Evolutionary conservation across 2,329 filamentous ascomycete genomes (phyloP).

Genomic region (Fusarium solani-melongenae): DNA sequence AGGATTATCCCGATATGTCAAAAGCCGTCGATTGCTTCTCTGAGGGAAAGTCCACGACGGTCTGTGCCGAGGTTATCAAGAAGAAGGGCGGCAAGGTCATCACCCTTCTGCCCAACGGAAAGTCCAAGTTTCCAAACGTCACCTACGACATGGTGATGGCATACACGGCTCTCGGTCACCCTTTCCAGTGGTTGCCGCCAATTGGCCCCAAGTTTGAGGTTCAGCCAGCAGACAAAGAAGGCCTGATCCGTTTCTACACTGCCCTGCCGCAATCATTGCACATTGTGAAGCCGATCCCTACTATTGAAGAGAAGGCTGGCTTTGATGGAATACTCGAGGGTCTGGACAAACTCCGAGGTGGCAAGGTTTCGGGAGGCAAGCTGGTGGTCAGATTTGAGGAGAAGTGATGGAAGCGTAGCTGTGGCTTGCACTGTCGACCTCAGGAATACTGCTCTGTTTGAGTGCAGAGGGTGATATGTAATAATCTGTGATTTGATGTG

Average conservation of each 20-base stretch:
- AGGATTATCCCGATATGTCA: constrained; percentile 40
- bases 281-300: constrained; percentile 32
- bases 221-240: constrained; percentile 35
- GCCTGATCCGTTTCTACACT: constrained; percentile 35
- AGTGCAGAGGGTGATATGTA: too few species aligned
- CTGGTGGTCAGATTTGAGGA: constrained; percentile 2
- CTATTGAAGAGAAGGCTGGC: constrained; percentile 18
- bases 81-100: constrained; percentile 45
- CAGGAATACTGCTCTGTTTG: too few species aligned
- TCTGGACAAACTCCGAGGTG: constrained; percentile 4
- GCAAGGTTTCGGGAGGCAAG: constrained; percentile 12
- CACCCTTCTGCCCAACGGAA: constrained; percentile 36
- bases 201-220: constrained; percentile 46
- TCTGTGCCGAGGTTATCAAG: constrained; percentile 42
- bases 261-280: constrained; percentile 25
- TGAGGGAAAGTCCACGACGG: constrained; percentile 43
- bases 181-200: constrained; percentile 43
- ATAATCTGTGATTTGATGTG: not conserved
- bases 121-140: constrained; percentile 32
- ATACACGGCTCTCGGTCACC: constrained; percentile 38
- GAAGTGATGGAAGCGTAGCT: not conserved
- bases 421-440: too few species aligned
- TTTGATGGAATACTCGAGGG: constrained; percentile 26
- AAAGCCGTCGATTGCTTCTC: constrained; percentile 47
- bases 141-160: constrained; percentile 38